Conservation (phyloP, 73 alveolate genomes). For the Breviolum minutum region DNA sequence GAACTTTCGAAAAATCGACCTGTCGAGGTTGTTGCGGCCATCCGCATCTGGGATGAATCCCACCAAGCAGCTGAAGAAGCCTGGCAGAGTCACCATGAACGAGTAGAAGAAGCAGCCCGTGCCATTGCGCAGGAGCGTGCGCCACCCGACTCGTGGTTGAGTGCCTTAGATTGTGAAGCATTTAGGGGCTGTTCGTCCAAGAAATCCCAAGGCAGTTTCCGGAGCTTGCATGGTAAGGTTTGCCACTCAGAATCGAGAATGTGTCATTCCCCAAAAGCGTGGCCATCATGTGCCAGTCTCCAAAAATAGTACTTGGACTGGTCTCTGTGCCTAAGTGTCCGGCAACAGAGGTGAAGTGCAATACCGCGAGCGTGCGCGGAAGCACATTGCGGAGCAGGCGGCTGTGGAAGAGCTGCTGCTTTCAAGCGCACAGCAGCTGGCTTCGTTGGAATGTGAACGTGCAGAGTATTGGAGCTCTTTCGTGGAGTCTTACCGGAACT, state of each 20-base stretch:
- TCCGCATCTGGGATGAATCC: conserved; percentile 61
- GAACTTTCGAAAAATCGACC: background rate
- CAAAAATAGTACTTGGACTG: too few relatives aligned
- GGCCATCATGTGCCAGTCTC: too few relatives aligned
- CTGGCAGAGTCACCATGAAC: conserved; percentile 59
- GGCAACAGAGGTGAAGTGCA: conserved; percentile 29
- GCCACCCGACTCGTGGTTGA: conserved; percentile 84
- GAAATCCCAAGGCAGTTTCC: background rate
- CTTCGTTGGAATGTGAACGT: conserved; percentile 52
- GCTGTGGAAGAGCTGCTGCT: conserved; percentile 26
- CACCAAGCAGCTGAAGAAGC: conserved; percentile 57
- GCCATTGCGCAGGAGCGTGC: conserved; percentile 66
- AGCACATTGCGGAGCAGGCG: conserved; percentile 61
- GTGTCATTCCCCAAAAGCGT: too few relatives aligned
- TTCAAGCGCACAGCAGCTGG: conserved; percentile 22
- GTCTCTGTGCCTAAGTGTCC: too few relatives aligned
- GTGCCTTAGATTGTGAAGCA: background rate
- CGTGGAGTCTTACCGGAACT: conserved; percentile 45
- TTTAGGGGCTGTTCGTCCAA: background rate
- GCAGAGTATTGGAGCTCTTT: conserved; percentile 52
- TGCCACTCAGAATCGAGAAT: too few relatives aligned
- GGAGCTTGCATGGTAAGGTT: too few relatives aligned
- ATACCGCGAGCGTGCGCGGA: conserved; percentile 77
- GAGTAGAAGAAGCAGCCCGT: conserved; percentile 60
- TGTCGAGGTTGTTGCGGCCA: conserved; percentile 16